Percentiles rank a stretch among this genome's conserved stretches.
phyloP scores from a whole-genome alignment of 768 basidiomycete species.

The Kockovaella imperatae region DNA sequence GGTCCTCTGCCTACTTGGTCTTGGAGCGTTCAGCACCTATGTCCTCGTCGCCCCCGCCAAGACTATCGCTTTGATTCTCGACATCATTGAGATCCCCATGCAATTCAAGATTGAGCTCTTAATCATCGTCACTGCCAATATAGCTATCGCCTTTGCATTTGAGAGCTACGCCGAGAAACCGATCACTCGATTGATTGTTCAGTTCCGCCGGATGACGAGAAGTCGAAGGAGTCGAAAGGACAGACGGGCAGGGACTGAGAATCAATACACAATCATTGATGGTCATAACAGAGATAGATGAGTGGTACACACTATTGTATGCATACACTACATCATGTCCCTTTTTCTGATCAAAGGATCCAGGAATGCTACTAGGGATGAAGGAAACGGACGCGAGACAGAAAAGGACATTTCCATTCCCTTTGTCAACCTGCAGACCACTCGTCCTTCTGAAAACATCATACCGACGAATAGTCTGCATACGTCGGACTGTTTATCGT shows the following conservation, averaged over 20 bases:
- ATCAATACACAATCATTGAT: conserved; percentile 75
- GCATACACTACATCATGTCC: too few species aligned
- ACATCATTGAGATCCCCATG: conserved; percentile 66
- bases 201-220: conserved; percentile 33
- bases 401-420: too few species aligned
- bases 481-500: too few species aligned
- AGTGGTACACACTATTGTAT: too few species aligned
- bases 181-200: conserved; percentile 37
- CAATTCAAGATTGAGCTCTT: conserved; percentile 65
- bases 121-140: conserved; percentile 60
- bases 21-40: conserved; percentile 66
- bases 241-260: conserved; percentile 45
- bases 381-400: too few species aligned
- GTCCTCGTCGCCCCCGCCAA: conserved; percentile 67
- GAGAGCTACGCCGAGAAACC: conserved; percentile 51
- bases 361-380: too few species aligned
- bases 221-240: conserved; percentile 22
- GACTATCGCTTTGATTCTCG: conserved; percentile 56
- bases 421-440: too few species aligned
- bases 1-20: conserved; percentile 63
- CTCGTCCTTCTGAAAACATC: too few species aligned
- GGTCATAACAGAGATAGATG: conserved; percentile 41
- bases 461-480: too few species aligned
- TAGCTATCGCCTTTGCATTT: conserved; percentile 61
- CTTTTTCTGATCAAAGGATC: too few species aligned